These are phyloP conservation scores for Pichia occidentalis DNA, from an alignment of 805 yeast genomes.

Conservation along the genomic window DNA sequence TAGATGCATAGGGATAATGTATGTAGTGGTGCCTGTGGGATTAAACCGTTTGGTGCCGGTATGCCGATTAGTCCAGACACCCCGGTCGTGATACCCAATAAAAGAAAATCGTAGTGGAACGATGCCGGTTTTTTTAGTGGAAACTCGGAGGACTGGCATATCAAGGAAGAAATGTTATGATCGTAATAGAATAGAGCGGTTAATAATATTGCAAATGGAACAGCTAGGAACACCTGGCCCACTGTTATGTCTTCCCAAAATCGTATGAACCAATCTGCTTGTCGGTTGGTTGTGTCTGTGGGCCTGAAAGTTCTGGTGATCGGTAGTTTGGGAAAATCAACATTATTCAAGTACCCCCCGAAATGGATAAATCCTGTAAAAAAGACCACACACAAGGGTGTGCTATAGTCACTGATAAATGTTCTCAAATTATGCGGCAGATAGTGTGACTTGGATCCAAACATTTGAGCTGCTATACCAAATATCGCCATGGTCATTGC, in stretches of 20 bases:
- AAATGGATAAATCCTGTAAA: constrained; percentile 92
- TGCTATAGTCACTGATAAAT: constrained; percentile 77
- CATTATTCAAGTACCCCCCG: constrained; percentile 63
- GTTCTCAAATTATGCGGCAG: constrained; percentile 57
- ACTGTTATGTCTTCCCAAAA: constrained; percentile 66
- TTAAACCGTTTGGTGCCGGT: constrained; percentile 94
- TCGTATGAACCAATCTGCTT: constrained; percentile 70
- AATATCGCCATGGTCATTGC: constrained; percentile 70
- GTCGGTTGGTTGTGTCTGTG: constrained; percentile 40
- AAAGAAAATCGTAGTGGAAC: constrained; percentile 87
- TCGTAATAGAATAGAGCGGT: constrained; percentile 88
- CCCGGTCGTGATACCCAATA: constrained; percentile 83
- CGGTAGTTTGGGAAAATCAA: constrained; percentile 58
- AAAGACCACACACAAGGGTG: constrained; percentile 76
- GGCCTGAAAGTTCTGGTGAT: constrained; percentile 71
- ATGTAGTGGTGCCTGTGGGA: constrained; percentile 96
- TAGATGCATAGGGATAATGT: constrained; percentile 68
- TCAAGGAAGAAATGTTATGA: constrained; percentile 88
- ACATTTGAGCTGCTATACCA: constrained; percentile 55
- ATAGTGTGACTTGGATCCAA: constrained; percentile 58
- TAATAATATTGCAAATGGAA: constrained; percentile 85
- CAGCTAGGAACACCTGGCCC: constrained; percentile 75
- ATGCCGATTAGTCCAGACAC: constrained; percentile 81
- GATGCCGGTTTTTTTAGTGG: constrained; percentile 81
- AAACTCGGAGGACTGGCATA: constrained; percentile 80